Evolutionary conservation across 768 basidiomycete genomes (phyloP).

Genomic region (Termitomyces sp.): DNA sequence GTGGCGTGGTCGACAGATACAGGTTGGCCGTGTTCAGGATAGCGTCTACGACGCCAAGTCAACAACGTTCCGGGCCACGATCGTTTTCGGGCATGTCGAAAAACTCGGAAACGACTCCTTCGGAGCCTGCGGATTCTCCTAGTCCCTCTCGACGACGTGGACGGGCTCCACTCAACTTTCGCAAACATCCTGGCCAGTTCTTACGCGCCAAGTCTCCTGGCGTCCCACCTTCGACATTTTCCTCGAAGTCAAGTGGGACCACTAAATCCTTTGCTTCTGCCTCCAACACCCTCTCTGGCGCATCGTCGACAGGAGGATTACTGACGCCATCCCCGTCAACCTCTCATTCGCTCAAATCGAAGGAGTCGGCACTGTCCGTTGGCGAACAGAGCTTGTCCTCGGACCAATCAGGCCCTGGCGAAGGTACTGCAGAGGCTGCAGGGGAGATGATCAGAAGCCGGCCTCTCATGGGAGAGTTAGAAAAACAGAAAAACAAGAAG

Average conservation of each 20-base stretch:
- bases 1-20: constrained; percentile 90
- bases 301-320: constrained; percentile 39
- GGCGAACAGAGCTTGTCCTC: constrained; percentile 68
- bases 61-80: constrained; percentile 33
- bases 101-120: constrained; percentile 36
- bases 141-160: constrained; percentile 60
- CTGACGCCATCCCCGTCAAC: constrained; percentile 62
- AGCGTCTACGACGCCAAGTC: constrained; percentile 52
- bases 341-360: constrained; percentile 73
- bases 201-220: constrained; percentile 63
- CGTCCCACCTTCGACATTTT: constrained; percentile 32
- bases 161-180: constrained; percentile 60
- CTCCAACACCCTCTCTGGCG: constrained; percentile 40
- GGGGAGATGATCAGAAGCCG: constrained; percentile 13
- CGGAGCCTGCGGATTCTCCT: constrained; percentile 37
- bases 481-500: constrained; percentile 67
- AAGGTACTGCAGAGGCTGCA: constrained; percentile 19
- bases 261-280: constrained; percentile 35
- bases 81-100: constrained; percentile 56
- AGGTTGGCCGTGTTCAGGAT: constrained; percentile 82
- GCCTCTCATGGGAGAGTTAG: constrained; percentile 36
- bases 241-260: constrained; percentile 33
- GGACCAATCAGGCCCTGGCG: constrained; percentile 58
- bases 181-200: constrained; percentile 69
- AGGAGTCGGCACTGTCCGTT: constrained; percentile 72